Percentiles rank a stretch among this genome's conserved stretches.
Conservation (phyloP, 768 basidiomycete species). For the Suillus americanus region DNA sequence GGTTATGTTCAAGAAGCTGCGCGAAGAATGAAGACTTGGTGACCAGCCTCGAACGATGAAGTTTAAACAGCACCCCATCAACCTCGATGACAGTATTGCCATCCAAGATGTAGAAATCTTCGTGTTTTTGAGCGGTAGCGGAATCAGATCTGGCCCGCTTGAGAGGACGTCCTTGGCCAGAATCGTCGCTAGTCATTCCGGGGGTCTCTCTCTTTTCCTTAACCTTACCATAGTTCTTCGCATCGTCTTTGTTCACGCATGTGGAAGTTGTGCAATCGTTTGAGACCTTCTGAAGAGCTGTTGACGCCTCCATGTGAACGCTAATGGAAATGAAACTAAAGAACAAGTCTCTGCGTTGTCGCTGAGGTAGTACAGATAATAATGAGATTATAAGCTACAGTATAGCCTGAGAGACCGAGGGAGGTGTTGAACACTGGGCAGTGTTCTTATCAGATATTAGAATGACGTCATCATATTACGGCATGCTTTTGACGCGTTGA, state of each 20-base stretch:
- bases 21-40: constrained; percentile 35
- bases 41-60: constrained; percentile 35
- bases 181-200: background rate
- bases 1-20: constrained; percentile 18
- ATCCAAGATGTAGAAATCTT: constrained; percentile 35
- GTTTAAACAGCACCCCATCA: constrained; percentile 31
- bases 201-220: background rate
- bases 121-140: constrained; percentile 4
- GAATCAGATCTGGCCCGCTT: background rate
- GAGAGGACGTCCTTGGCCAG: background rate
- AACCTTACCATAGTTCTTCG: background rate
- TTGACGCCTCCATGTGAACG: no score
- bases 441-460: no score
- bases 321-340: no score
- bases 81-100: constrained; percentile 36
- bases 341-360: no score
- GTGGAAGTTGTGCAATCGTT: background rate
- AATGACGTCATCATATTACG: no score
- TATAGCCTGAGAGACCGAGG: no score
- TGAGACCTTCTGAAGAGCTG: background rate
- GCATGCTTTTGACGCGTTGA: background rate
- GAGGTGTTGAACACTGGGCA: no score
- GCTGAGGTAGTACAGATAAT: no score
- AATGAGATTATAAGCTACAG: no score
- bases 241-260: background rate